phyloP scores from a whole-genome alignment of 257 asterid genomes.

The Capsicum pubescens region DNA sequence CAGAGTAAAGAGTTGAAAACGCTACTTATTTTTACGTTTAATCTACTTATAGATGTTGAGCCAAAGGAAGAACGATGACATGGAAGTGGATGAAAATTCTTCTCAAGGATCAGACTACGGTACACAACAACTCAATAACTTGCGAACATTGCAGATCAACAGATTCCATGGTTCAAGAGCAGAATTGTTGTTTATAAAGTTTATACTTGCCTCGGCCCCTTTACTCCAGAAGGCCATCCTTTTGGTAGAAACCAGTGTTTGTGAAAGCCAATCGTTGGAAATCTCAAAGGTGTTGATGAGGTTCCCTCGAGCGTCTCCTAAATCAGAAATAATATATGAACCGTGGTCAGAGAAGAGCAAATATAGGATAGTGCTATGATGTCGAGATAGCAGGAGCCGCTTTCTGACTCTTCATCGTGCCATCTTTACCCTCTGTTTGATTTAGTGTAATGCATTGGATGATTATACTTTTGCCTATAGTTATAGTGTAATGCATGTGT shows the following conservation, averaged over 20 bases:
- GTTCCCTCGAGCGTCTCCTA: not conserved
- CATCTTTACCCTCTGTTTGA: no score
- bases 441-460: not conserved
- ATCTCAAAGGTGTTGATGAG: not conserved
- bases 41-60: not conserved
- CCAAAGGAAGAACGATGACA: not conserved
- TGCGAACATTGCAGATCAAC: not conserved
- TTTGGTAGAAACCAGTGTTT: not conserved
- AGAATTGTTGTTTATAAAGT: not conserved
- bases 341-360: no score
- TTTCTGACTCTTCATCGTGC: not conserved
- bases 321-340: not conserved
- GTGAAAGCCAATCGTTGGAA: not conserved
- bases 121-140: not conserved
- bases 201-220: not conserved
- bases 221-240: not conserved
- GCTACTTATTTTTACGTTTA: not conserved
- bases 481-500: no score
- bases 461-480: not conserved
- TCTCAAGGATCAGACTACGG: not conserved
- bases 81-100: not conserved
- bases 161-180: not conserved
- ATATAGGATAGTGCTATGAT: no score
- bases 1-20: not conserved
- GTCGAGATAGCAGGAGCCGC: not conserved